These are phyloP conservation scores for Phoenix roebelenii DNA, from an alignment of 176 grass and related monocot species.

Conservation along the genomic window DNA sequence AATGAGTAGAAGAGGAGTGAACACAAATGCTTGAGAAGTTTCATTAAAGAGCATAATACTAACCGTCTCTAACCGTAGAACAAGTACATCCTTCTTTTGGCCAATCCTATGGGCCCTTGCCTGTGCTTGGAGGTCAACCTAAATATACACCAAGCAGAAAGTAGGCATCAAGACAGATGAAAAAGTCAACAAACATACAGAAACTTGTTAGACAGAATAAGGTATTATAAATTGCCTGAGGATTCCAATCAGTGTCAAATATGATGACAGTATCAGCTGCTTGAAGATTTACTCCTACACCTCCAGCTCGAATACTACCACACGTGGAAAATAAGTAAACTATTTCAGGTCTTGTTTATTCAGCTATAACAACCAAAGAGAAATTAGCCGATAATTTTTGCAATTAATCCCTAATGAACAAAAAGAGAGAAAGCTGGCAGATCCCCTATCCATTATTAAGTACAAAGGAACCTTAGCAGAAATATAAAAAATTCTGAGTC, in stretches of 20 bases:
- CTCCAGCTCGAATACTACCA: conserved; percentile 90
- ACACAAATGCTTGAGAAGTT: background rate
- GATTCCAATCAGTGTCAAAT: conserved; percentile 99
- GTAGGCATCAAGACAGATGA: background rate
- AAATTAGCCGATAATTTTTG: no score
- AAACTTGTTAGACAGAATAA: no score
- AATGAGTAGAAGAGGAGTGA: no score
- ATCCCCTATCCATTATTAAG: no score
- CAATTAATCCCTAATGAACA: no score
- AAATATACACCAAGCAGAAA: conserved; percentile 18
- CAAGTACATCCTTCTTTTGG: conserved; percentile 99
- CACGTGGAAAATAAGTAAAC: conserved; percentile 7
- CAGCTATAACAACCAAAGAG: no score
- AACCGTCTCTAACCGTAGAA: conserved; percentile 96
- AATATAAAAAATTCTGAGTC: conserved; percentile 88
- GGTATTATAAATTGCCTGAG: conserved; percentile 51
- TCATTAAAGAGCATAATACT: conserved; percentile 11
- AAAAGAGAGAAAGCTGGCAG: no score
- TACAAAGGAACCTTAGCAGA: conserved; percentile 57
- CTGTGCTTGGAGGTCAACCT: conserved; percentile 99
- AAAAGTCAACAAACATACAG: background rate
- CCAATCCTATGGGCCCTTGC: conserved; percentile 97
- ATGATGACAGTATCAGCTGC: conserved; percentile 99
- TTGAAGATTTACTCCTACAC: conserved; percentile 97
- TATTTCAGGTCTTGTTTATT: no score